A percentile compares a stretch with the other conserved stretches of the same genome.
Conservation (phyloP, 1,139 yeast genomes). For the Pneumocystis wakefieldiae region DNA sequence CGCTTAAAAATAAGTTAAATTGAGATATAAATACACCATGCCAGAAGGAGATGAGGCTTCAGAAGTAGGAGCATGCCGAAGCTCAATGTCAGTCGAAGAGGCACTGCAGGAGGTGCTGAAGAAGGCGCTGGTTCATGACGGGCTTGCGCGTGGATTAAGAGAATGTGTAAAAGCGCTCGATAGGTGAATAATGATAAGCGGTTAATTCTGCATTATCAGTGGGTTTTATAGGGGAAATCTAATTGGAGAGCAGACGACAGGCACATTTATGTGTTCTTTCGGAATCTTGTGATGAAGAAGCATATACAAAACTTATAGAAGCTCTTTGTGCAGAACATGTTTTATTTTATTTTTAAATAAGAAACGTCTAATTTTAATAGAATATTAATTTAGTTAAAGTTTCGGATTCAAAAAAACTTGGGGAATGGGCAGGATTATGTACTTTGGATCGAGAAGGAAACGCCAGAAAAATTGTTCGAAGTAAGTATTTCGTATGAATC, state of each 20-base stretch:
- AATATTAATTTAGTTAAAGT: constrained; percentile 98
- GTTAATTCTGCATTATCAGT: background rate
- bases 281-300: constrained; percentile 96
- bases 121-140: constrained; percentile 96
- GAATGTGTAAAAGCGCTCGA: constrained; percentile 99
- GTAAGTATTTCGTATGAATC: constrained; percentile 66
- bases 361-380: background rate
- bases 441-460: constrained; percentile 99
- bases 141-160: constrained; percentile 99
- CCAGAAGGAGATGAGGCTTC: constrained; percentile 70
- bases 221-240: background rate
- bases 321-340: constrained; percentile 90
- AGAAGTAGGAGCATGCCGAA: constrained; percentile 58
- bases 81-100: constrained; percentile 92
- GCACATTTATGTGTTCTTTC: constrained; percentile 96
- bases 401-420: constrained; percentile 97
- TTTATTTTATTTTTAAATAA: background rate
- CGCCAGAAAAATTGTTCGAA: constrained; percentile 99
- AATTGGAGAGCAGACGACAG: constrained; percentile 38
- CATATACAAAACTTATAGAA: constrained; percentile 94
- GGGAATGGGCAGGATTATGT: constrained; percentile 99
- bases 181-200: constrained; percentile 26
- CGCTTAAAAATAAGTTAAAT: background rate
- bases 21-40: background rate
- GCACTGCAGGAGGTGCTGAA: constrained; percentile 96